phyloP scores from a whole-genome alignment of 345 rosid genomes.

The Excoecaria cochinchinensis region DNA sequence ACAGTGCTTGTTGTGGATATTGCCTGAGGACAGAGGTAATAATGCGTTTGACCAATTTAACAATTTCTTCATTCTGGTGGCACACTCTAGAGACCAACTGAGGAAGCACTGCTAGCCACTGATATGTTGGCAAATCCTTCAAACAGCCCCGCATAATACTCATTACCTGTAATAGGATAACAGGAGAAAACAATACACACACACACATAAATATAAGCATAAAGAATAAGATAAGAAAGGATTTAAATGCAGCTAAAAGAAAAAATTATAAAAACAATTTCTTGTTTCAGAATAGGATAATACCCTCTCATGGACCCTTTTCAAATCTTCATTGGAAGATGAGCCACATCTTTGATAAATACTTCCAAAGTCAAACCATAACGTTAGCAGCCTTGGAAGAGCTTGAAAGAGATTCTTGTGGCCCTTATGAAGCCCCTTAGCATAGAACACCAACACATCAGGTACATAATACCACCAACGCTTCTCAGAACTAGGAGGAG shows the following conservation, averaged over 20 bases:
- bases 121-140: conserved; percentile 94
- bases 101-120: conserved; percentile 92
- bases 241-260: not conserved
- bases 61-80: conserved; percentile 89
- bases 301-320: conserved; percentile 71
- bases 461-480: conserved; percentile 73
- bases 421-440: conserved; percentile 92
- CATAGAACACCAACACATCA: conserved; percentile 80
- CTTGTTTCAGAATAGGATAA: conserved; percentile 1
- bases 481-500: conserved; percentile 53
- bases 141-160: conserved; percentile 87
- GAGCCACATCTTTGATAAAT: conserved; percentile 57
- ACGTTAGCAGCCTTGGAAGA: conserved; percentile 91
- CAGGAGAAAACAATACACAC: not conserved
- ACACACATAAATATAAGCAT: not conserved
- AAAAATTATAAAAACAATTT: conserved; percentile 4
- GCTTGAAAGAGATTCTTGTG: conserved; percentile 96
- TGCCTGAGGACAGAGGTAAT: conserved; percentile 80
- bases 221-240: conserved; percentile 10
- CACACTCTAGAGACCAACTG: conserved; percentile 97
- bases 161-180: conserved; percentile 55
- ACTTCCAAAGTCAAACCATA: conserved; percentile 97
- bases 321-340: conserved; percentile 64
- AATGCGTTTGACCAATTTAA: conserved; percentile 69
- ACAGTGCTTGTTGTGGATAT: conserved; percentile 91